Percentiles rank a stretch among this genome's conserved stretches.
Evolutionary conservation across 305 asterid species (phyloP).

Genomic region (Euphrasia arctica): DNA sequence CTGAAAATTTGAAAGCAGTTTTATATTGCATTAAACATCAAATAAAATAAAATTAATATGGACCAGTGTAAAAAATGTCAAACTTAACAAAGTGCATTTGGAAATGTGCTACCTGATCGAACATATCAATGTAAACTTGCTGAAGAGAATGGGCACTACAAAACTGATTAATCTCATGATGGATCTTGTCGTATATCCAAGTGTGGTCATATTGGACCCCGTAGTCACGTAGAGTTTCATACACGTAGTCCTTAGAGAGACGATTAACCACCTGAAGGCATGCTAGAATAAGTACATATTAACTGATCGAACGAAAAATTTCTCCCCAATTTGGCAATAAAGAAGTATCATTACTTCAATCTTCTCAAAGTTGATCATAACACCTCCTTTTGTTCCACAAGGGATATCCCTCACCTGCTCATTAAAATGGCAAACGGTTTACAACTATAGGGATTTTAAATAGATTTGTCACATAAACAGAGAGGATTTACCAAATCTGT

Average conservation of each 20-base stretch:
- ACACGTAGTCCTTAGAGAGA: slow-evolving; percentile 76
- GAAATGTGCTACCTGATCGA: slow-evolving; percentile 73
- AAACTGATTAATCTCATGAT: slow-evolving; percentile 98
- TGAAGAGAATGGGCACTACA: slow-evolving; percentile 95
- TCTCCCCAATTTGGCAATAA: slow-evolving; percentile 21
- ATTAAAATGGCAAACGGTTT: slow-evolving; percentile 23
- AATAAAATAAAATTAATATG: slow-evolving; percentile 12
- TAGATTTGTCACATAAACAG: not conserved
- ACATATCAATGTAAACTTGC: slow-evolving; percentile 98
- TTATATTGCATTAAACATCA: slow-evolving; percentile 15
- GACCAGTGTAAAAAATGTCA: slow-evolving; percentile 10
- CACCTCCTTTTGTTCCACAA: slow-evolving; percentile 99
- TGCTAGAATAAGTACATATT: slow-evolving; percentile 18
- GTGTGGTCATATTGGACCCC: slow-evolving; percentile 96
- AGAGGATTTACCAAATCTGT: slow-evolving; percentile 73
- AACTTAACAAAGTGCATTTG: slow-evolving; percentile 13
- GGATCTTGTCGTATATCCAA: slow-evolving; percentile 99
- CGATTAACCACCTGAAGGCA: slow-evolving; percentile 91
- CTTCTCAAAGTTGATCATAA: slow-evolving; percentile 92
- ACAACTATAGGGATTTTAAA: slow-evolving; percentile 14
- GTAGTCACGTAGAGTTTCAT: slow-evolving; percentile 75
- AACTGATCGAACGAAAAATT: slow-evolving; percentile 14
- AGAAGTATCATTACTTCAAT: slow-evolving; percentile 58
- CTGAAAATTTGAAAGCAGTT: slow-evolving; percentile 40
- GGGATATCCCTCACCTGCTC: slow-evolving; percentile 96